phyloP scores from a whole-genome alignment of 805 yeast species.

The Candida manassasensis region DNA sequence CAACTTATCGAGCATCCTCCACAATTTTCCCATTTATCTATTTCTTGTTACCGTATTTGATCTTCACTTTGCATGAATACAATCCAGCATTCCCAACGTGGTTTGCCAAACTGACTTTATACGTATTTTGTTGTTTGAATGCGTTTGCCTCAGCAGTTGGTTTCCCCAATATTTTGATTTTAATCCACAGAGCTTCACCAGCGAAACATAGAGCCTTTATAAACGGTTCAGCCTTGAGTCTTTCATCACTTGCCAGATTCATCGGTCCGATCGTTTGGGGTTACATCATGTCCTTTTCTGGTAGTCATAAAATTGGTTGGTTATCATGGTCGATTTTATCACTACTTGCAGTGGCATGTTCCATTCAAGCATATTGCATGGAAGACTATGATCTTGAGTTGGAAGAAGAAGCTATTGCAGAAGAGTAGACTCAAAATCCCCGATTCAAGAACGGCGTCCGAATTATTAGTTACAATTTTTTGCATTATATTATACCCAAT shows the following conservation, averaged over 20 bases:
- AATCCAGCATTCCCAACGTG: slow-evolving; percentile 22
- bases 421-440: background rate
- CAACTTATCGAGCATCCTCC: slow-evolving; percentile 38
- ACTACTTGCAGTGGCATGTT: slow-evolving; percentile 15
- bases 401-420: slow-evolving; percentile 12
- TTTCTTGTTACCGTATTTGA: slow-evolving; percentile 42
- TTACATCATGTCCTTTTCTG: slow-evolving; percentile 27
- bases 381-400: slow-evolving; percentile 25
- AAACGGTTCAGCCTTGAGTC: slow-evolving; percentile 53
- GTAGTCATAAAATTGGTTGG: slow-evolving; percentile 19
- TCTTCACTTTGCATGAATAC: slow-evolving; percentile 37
- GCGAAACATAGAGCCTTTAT: slow-evolving; percentile 53
- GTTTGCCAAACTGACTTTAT: slow-evolving; percentile 20
- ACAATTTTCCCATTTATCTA: slow-evolving; percentile 43
- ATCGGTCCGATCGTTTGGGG: slow-evolving; percentile 59
- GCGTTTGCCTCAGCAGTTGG: slow-evolving; percentile 43
- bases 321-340: slow-evolving; percentile 30
- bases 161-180: slow-evolving; percentile 48
- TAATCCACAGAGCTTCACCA: slow-evolving; percentile 52
- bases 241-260: slow-evolving; percentile 51
- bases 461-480: no score
- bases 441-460: no score
- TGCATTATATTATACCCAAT: background rate
- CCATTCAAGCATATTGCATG: slow-evolving; percentile 20
- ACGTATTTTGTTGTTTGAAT: slow-evolving; percentile 19